Evolutionary conservation across 257 asterid genomes (phyloP).

Genomic region (Agastache rugosa): DNA sequence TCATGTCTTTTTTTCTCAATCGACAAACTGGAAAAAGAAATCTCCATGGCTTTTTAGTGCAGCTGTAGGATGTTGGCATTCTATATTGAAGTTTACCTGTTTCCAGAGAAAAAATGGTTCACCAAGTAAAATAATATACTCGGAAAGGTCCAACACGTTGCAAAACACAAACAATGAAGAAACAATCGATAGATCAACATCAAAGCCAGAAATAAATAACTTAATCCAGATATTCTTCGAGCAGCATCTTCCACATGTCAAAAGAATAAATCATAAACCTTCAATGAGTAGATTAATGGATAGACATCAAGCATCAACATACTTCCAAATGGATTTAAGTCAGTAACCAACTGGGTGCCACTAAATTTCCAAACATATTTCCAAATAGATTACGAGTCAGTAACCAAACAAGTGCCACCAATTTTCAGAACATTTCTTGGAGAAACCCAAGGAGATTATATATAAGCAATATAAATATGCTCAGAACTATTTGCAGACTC

Average conservation of each 20-base stretch:
- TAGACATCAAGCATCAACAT: background rate
- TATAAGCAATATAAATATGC: background rate
- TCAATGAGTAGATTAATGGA: background rate
- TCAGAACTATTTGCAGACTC: constrained; percentile 2
- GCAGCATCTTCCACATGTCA: constrained; percentile 24
- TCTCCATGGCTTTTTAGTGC: background rate
- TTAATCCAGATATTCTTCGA: background rate
- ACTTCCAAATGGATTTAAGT: constrained; percentile 18
- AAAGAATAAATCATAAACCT: constrained; percentile 11
- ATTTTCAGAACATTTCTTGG: constrained; percentile 4
- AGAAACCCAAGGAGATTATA: background rate
- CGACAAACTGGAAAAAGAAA: constrained; percentile 21
- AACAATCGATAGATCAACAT: constrained; percentile 16
- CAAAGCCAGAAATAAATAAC: background rate
- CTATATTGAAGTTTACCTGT: constrained; percentile 42
- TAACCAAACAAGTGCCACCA: background rate
- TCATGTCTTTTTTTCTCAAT: background rate
- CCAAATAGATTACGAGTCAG: background rate
- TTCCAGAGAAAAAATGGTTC: constrained; percentile 28
- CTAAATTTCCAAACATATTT: constrained; percentile 21
- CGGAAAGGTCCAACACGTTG: constrained; percentile 13
- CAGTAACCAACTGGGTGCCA: background rate
- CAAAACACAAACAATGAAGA: constrained; percentile 15
- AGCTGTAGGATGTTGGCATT: constrained; percentile 17
- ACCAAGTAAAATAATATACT: constrained; percentile 1